Evolutionary conservation across 2,329 filamentous ascomycete species (phyloP), one percentile per base, ranked within the genome.

Genomic region (Exophiala calicioides): DNA sequence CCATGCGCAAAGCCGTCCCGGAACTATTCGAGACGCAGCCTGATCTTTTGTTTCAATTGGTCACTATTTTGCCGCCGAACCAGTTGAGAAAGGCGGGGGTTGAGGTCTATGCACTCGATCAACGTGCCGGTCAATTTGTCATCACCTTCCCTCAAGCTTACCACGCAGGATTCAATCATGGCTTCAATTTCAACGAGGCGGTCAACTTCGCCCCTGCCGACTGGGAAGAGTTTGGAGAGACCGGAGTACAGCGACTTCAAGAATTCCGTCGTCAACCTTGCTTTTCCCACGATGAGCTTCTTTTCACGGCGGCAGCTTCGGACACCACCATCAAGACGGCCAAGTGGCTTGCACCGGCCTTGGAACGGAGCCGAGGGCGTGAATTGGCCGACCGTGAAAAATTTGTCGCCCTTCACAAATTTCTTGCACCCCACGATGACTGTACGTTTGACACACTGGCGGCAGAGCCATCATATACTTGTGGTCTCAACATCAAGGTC

Each of bases 131-230:
- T 4, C 90, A 98, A 63, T 88, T 98, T 56, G 90, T 98, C 54
- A 84, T 98, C 55, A 98, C 93, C 0, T 98, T 96, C 60, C 93
- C 93, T 0, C 88, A 95, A 65, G 93, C 93, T 0, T 98, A 97
- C 60, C 93, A 98, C 65, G 91, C 93, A 4, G 93, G 93, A 0
- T 98, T 98, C 71, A 98, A 98, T 61, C 93, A 98, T 60, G 93
- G 87, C 0, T 98, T 98, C 74, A 98, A 98, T 64, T 95, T 96
- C 68, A 98, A 98, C 59, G 93, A 98, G 66, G 93, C 93, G 4
- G 93, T 98, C 58, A 98, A 98, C 64, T 98, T 98, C 69, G 93
- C 93, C 0, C 93, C 93, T 0, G 78, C 76, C 20, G 93, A 98
- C 60, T 98, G 93, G 93, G 93, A 98, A 62, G 89, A 90, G 0